A percentile compares a stretch with the other conserved stretches of the same genome.
Conservation (phyloP, 2,329 filamentous ascomycete genomes). For the Hymenoscyphus repandus region DNA sequence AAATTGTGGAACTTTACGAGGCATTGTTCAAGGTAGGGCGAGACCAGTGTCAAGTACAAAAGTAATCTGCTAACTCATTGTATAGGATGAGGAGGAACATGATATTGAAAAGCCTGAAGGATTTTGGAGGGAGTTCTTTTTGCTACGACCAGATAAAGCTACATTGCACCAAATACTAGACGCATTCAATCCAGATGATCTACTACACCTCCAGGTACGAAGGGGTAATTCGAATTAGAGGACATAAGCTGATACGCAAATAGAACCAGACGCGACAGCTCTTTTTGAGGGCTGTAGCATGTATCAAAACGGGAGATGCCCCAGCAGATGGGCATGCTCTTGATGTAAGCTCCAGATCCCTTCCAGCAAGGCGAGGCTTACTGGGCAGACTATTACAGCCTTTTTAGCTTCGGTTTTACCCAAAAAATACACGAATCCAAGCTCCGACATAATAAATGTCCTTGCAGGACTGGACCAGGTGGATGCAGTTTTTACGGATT, state of each 20-base stretch:
- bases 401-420: constrained; percentile 78
- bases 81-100: constrained; percentile 50
- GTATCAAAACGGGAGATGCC: constrained; percentile 55
- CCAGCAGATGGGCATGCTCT: constrained; percentile 73
- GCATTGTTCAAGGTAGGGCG: constrained; percentile 67
- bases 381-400: constrained; percentile 73
- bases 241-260: constrained; percentile 9
- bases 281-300: constrained; percentile 66
- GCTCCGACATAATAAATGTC: constrained; percentile 87
- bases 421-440: constrained; percentile 92
- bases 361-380: constrained; percentile 34
- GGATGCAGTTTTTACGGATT: constrained; percentile 81
- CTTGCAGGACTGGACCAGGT: constrained; percentile 85
- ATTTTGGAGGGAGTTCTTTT: constrained; percentile 95
- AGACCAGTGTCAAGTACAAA: neutral
- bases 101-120: constrained; percentile 72
- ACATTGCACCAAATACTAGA: constrained; percentile 65
- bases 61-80: constrained; percentile 12
- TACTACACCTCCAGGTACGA: constrained; percentile 71
- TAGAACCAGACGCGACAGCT: constrained; percentile 48
- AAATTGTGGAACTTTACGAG: constrained; percentile 87
- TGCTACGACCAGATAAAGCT: constrained; percentile 72
- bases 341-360: constrained; percentile 56
- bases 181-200: constrained; percentile 65
- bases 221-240: constrained; percentile 30